Percentiles rank a stretch among this genome's conserved stretches.
These are phyloP conservation scores for Rhizopogon roseolus DNA, from an alignment of 768 basidiomycete species.

Conservation along the genomic window DNA sequence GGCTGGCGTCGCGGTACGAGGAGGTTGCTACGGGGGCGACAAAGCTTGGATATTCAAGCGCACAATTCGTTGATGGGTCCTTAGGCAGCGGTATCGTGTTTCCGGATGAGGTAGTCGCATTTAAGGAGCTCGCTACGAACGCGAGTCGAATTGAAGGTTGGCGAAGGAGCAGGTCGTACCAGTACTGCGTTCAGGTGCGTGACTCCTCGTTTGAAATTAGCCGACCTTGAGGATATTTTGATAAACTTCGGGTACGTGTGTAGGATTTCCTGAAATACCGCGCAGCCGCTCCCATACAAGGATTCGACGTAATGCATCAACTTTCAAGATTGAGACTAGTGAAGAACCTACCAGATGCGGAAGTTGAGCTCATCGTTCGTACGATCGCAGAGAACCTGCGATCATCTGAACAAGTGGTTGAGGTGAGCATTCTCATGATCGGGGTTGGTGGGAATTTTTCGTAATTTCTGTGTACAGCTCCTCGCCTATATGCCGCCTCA, in stretches of 20 bases:
- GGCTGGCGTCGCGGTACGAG: slow-evolving; percentile 87
- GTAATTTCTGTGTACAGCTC: slow-evolving; percentile 45
- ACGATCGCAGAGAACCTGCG: slow-evolving; percentile 67
- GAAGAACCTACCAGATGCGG: slow-evolving; percentile 66
- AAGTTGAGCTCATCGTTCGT: slow-evolving; percentile 71
- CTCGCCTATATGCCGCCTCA: slow-evolving; percentile 72
- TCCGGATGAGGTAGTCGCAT: slow-evolving; percentile 58
- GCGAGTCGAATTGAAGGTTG: slow-evolving; percentile 90
- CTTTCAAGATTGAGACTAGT: slow-evolving; percentile 73
- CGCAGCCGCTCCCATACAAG: slow-evolving; percentile 57
- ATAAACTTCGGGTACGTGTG: neutral
- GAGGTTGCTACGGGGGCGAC: slow-evolving; percentile 74
- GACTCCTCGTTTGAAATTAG: neutral
- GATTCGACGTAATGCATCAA: slow-evolving; percentile 86
- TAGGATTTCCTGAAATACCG: slow-evolving; percentile 67
- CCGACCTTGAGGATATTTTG: neutral
- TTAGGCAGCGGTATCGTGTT: slow-evolving; percentile 85
- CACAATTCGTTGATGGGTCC: slow-evolving; percentile 37
- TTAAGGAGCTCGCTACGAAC: slow-evolving; percentile 71
- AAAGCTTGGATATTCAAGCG: slow-evolving; percentile 66
- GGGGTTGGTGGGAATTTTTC: neutral
- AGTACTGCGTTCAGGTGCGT: slow-evolving; percentile 63
- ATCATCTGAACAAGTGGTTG: slow-evolving; percentile 84
- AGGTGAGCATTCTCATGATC: slow-evolving; percentile 44
- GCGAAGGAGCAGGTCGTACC: slow-evolving; percentile 79